A percentile compares a stretch with the other conserved stretches of the same genome.
These are phyloP conservation scores for Suillus hirtellus DNA, from an alignment of 768 basidiomycete genomes.

Conservation along the genomic window DNA sequence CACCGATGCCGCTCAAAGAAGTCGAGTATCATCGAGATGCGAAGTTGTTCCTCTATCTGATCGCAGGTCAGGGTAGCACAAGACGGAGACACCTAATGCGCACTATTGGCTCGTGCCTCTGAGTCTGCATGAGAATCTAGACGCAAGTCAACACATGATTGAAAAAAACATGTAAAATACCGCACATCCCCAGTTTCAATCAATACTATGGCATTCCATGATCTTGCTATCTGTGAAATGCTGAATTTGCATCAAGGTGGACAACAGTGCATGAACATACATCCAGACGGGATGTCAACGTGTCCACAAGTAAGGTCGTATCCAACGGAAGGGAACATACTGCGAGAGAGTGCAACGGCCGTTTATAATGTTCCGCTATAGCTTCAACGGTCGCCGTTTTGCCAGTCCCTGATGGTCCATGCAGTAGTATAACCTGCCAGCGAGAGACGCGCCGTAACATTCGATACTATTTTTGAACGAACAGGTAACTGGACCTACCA, in stretches of 20 bases:
- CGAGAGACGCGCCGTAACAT: not conserved
- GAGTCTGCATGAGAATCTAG: slow-evolving; percentile 5
- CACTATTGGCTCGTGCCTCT: slow-evolving; percentile 4
- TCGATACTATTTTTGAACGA: not conserved
- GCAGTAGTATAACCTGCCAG: slow-evolving; percentile 79
- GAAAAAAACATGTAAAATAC: not conserved
- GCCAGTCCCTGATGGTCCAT: slow-evolving; percentile 96
- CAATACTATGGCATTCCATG: slow-evolving; percentile 4
- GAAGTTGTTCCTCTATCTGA: not conserved
- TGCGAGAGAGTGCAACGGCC: slow-evolving; percentile 1
- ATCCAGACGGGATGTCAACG: slow-evolving; percentile 3
- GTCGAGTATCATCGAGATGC: not conserved
- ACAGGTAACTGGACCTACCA: not conserved
- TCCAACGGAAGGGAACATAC: slow-evolving; percentile 1
- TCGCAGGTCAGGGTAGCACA: not conserved
- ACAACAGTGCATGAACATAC: not conserved
- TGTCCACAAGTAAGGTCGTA: not conserved
- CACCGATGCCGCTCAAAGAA: slow-evolving; percentile 8
- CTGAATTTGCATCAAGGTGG: not conserved
- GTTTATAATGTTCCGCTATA: not conserved
- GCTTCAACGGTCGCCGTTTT: slow-evolving; percentile 56
- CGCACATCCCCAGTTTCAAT: slow-evolving; percentile 4
- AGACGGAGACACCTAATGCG: not conserved
- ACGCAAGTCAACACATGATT: not conserved
- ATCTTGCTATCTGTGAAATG: not conserved